Percentiles rank a stretch among this genome's conserved stretches.
phyloP scores from a whole-genome alignment of 2,329 filamentous ascomycete genomes.

The Ilyonectria sp. region DNA sequence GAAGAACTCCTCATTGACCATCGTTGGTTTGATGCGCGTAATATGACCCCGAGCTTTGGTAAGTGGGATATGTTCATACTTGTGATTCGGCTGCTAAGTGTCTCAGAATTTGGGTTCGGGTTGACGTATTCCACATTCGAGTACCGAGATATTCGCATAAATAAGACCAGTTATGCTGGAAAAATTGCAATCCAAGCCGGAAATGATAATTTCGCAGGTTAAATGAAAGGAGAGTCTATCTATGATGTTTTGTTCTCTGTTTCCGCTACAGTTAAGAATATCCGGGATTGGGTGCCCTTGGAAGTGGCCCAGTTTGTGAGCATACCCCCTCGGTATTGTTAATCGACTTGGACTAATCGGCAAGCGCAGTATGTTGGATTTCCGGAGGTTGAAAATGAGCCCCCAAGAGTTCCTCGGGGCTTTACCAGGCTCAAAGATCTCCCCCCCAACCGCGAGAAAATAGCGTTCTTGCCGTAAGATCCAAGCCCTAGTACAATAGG shows the following conservation, averaged over 20 bases:
- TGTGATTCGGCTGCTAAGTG: background rate
- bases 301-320: background rate
- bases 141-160: background rate
- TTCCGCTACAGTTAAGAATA: background rate
- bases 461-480: background rate
- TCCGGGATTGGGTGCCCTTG: background rate
- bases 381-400: background rate
- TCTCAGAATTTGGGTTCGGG: background rate
- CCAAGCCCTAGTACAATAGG: background rate
- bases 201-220: background rate
- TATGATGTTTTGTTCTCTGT: background rate
- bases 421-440: background rate
- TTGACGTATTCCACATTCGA: background rate
- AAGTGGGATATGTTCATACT: background rate
- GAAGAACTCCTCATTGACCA: background rate
- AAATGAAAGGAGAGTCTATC: background rate
- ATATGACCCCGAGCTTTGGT: background rate
- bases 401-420: background rate
- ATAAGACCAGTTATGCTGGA: background rate
- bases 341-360: background rate
- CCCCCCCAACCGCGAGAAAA: background rate
- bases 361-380: background rate
- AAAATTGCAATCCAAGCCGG: background rate
- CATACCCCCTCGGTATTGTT: background rate
- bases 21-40: background rate